These are phyloP conservation scores for Ophiostoma montium DNA, from an alignment of 2,329 filamentous ascomycete genomes.

Conservation along the genomic window DNA sequence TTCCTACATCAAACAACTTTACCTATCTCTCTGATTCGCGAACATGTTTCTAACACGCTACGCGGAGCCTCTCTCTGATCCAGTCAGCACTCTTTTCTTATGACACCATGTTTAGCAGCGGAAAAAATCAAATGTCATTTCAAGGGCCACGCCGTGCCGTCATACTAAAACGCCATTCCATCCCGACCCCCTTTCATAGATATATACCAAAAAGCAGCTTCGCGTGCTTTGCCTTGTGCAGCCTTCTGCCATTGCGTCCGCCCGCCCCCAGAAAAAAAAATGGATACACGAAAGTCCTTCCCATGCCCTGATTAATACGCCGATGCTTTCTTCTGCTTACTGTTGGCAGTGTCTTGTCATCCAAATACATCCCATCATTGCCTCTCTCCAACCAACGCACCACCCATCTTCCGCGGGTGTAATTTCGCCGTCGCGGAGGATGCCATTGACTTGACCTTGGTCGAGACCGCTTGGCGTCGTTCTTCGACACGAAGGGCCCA, in stretches of 20 bases:
- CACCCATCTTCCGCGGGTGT: not conserved
- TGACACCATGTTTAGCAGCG: too few relatives aligned
- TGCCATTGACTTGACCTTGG: not conserved
- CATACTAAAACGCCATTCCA: conserved; percentile 4
- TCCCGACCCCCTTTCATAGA: not conserved
- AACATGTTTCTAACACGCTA: too few relatives aligned
- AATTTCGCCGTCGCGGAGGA: too few relatives aligned
- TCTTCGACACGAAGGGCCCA: conserved; percentile 32
- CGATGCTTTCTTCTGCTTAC: not conserved
- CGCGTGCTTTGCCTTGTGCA: not conserved
- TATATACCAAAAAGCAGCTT: not conserved
- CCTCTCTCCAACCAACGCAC: not conserved
- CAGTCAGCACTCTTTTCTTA: too few relatives aligned
- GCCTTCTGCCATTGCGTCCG: too few relatives aligned
- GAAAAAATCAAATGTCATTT: conserved; percentile 1
- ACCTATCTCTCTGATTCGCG: too few relatives aligned
- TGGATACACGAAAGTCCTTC: not conserved
- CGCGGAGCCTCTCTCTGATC: too few relatives aligned
- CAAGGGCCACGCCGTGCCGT: not conserved
- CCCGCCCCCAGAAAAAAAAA: not conserved
- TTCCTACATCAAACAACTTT: too few relatives aligned
- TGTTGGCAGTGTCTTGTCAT: not conserved
- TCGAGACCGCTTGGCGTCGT: conserved; percentile 19
- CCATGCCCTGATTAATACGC: not conserved
- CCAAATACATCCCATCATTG: not conserved